Conservation (phyloP, 169 alveolate species). For the Cyclospora cayetanensis region DNA sequence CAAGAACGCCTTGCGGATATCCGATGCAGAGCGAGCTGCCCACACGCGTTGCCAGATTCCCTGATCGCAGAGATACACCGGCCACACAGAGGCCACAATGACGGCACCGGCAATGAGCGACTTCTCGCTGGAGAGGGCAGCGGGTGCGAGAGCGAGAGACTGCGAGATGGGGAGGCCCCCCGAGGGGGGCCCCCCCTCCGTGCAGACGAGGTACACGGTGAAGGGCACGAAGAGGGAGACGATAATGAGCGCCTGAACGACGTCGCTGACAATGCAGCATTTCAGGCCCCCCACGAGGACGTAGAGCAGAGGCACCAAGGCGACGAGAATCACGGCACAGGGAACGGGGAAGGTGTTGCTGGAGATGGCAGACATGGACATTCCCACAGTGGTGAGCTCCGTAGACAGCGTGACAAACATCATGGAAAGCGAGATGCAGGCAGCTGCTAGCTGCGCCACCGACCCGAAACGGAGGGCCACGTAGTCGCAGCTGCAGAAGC, state of each 20-base stretch:
- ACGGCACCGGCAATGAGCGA: conserved; percentile 46
- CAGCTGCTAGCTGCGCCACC: conserved; percentile 15
- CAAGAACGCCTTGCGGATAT: conserved; percentile 42
- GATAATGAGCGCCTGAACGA: conserved; percentile 27
- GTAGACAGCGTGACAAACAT: conserved; percentile 58
- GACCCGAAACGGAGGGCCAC: conserved; percentile 58
- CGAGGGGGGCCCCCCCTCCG: neutral
- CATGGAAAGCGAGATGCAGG: conserved; percentile 50
- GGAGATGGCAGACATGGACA: conserved; percentile 50
- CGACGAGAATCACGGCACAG: conserved; percentile 58
- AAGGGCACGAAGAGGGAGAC: conserved; percentile 24
- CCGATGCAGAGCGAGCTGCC: conserved; percentile 21
- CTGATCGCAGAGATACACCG: conserved; percentile 54
- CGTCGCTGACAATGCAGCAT: conserved; percentile 59
- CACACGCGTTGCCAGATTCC: conserved; percentile 74
- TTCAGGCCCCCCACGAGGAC: conserved; percentile 59
- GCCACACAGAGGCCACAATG: conserved; percentile 55
- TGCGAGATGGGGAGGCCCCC: too few relatives aligned
- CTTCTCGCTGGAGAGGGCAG: neutral
- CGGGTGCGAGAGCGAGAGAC: neutral
- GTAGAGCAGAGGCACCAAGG: conserved; percentile 63
- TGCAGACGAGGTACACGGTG: neutral
- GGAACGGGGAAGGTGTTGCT: neutral
- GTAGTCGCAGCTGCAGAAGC: conserved; percentile 63
- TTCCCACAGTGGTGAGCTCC: conserved; percentile 71